A percentile compares a stretch with the other conserved stretches of the same genome.
Evolutionary conservation across 1,284 basidiomycete species (phyloP).

Genomic region (Melampsora larici-populina): DNA sequence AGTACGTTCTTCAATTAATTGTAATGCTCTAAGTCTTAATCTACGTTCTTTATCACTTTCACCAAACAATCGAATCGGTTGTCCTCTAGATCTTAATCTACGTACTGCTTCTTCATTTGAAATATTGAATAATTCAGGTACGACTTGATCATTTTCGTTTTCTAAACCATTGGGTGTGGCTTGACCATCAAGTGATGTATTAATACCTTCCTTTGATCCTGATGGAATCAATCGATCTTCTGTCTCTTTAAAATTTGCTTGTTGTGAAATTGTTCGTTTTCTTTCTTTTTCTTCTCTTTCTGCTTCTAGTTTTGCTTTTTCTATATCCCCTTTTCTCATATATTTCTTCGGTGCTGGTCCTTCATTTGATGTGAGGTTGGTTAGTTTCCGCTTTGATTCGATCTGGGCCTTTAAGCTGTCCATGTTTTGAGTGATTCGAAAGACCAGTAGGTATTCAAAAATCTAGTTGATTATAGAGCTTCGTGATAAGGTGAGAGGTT

Average conservation of each 20-base stretch:
- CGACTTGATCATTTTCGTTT: conserved; percentile 12
- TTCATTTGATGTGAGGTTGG: not conserved
- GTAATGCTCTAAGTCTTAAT: conserved; percentile 81
- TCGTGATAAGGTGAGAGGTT: too few relatives aligned
- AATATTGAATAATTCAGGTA: conserved; percentile 72
- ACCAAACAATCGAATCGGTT: conserved; percentile 91
- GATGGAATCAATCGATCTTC: conserved; percentile 41
- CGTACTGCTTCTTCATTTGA: conserved; percentile 88
- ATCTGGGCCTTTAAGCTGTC: conserved; percentile 33
- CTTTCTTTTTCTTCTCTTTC: conserved; percentile 67
- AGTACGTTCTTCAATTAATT: conserved; percentile 80
- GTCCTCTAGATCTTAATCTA: conserved; percentile 80
- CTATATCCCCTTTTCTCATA: conserved; percentile 72
- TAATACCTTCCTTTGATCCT: conserved; percentile 13
- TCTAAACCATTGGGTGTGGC: not conserved
- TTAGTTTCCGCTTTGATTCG: conserved; percentile 19
- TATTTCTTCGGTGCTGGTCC: conserved; percentile 68
- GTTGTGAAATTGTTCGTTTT: conserved; percentile 57
- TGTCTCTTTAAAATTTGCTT: not conserved
- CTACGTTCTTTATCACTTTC: conserved; percentile 91
- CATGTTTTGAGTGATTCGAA: conserved; percentile 44
- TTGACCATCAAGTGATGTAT: not conserved
- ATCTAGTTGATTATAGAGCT: too few relatives aligned
- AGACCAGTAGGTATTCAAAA: too few relatives aligned
- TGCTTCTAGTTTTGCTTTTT: too few relatives aligned